Percentiles rank a stretch among this genome's conserved stretches.
Conservation (phyloP, 208 protist genomes). For the Crithidia expoeki region DNA sequence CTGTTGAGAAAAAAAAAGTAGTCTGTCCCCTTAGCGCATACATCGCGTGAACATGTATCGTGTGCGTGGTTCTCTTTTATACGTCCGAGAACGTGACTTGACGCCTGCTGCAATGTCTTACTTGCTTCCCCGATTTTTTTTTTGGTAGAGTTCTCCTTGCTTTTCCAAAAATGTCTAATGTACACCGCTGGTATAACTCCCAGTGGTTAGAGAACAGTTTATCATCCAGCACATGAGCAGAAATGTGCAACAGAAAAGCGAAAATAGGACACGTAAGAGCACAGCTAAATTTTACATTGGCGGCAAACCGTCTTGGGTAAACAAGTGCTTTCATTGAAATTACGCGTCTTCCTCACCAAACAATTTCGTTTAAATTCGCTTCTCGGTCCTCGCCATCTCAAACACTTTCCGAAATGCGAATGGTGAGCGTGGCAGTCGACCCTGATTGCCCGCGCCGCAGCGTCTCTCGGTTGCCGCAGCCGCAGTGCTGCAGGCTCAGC, state of each 20-base stretch:
- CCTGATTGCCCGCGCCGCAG: constrained; percentile 37
- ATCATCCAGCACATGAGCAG: neutral
- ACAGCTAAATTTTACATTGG: neutral
- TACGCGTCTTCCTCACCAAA: neutral
- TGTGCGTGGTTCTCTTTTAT: no score
- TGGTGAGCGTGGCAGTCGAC: constrained; percentile 33
- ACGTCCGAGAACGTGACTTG: no score
- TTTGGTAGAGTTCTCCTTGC: neutral
- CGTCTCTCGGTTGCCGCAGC: constrained; percentile 43
- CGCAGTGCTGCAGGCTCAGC: constrained; percentile 77
- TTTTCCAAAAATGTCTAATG: constrained; percentile 3
- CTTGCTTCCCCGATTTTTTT: no score
- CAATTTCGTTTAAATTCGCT: neutral
- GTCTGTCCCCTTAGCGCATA: no score
- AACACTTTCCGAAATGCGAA: constrained; percentile 66
- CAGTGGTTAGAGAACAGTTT: no score
- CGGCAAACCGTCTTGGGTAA: neutral
- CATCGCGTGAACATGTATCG: no score
- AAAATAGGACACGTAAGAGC: neutral
- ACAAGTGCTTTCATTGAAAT: neutral
- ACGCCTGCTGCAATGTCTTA: neutral
- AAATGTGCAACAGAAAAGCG: neutral
- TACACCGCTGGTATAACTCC: neutral
- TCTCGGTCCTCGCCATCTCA: neutral
- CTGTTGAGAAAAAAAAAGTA: no score